Evolutionary conservation across 225 moss, liverwort and hornwort genomes (phyloP).

Genomic region (Straminergon stramineum): DNA sequence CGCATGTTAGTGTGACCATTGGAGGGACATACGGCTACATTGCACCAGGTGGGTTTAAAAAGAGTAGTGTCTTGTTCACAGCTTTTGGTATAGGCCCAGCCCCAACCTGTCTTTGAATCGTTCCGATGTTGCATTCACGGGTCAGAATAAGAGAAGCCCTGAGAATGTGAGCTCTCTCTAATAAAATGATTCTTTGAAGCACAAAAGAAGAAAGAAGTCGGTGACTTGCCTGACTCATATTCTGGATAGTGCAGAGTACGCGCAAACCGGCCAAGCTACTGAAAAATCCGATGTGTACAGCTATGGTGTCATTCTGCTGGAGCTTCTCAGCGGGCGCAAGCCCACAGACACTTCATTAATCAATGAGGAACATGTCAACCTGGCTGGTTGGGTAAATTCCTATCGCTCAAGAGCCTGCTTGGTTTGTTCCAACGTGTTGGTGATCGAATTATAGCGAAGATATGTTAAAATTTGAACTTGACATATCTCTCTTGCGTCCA

Average conservation of each 20-base stretch:
- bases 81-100: neutral
- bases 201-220: neutral
- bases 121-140: neutral
- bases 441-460: neutral
- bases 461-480: neutral
- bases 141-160: neutral
- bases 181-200: neutral
- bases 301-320: conserved; percentile 45
- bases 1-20: conserved; percentile 40
- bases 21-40: conserved; percentile 44
- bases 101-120: neutral
- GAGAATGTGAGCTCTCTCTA: neutral
- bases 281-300: conserved; percentile 56
- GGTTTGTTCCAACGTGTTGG: neutral
- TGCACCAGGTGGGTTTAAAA: conserved; percentile 30
- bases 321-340: conserved; percentile 39
- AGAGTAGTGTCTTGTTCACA: neutral
- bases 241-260: conserved; percentile 33
- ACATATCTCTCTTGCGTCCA: neutral
- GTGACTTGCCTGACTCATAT: neutral
- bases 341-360: conserved; percentile 8
- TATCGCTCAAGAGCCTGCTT: neutral
- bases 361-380: conserved; percentile 24
- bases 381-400: conserved; percentile 32
- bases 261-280: conserved; percentile 31